Evolutionary conservation across 2,329 filamentous ascomycete species (phyloP).

Genomic region (Ascomycota sp.): DNA sequence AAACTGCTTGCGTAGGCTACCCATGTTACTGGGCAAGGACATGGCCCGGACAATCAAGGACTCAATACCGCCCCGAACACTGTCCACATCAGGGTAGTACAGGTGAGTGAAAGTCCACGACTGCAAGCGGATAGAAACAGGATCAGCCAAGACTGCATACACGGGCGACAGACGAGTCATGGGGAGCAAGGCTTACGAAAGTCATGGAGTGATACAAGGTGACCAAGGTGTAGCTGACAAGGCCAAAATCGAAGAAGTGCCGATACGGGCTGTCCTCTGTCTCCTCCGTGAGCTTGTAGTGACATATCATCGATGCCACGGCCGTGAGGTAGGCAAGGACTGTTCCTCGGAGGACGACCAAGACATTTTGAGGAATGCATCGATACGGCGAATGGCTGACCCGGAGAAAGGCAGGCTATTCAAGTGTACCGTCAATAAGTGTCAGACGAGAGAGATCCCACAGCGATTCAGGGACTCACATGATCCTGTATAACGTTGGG

Average conservation of each 20-base stretch:
- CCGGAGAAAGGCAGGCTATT: slow-evolving; percentile 28
- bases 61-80: slow-evolving; percentile 15
- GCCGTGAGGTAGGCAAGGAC: slow-evolving; percentile 22
- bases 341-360: slow-evolving; percentile 22
- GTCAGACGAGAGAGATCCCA: neutral
- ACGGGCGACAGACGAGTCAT: neutral
- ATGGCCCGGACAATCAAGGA: slow-evolving; percentile 17
- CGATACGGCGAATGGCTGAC: slow-evolving; percentile 30
- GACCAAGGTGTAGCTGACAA: slow-evolving; percentile 21
- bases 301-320: slow-evolving; percentile 18
- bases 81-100: slow-evolving; percentile 21
- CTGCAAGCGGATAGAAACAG: slow-evolving; percentile 8
- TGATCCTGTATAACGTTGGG: slow-evolving; percentile 16
- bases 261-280: slow-evolving; percentile 18
- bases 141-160: neutral
- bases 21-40: slow-evolving; percentile 23
- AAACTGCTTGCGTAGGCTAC: slow-evolving; percentile 20
- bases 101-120: slow-evolving; percentile 31
- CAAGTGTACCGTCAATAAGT: neutral
- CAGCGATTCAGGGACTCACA: slow-evolving; percentile 4
- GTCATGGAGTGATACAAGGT: slow-evolving; percentile 23
- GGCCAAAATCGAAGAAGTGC: slow-evolving; percentile 28
- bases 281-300: slow-evolving; percentile 23
- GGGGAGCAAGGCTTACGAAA: slow-evolving; percentile 18
- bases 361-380: slow-evolving; percentile 21